Evolutionary conservation across 2,329 filamentous ascomycete genomes (phyloP).

Genomic region (Diaporthe helianthi): DNA sequence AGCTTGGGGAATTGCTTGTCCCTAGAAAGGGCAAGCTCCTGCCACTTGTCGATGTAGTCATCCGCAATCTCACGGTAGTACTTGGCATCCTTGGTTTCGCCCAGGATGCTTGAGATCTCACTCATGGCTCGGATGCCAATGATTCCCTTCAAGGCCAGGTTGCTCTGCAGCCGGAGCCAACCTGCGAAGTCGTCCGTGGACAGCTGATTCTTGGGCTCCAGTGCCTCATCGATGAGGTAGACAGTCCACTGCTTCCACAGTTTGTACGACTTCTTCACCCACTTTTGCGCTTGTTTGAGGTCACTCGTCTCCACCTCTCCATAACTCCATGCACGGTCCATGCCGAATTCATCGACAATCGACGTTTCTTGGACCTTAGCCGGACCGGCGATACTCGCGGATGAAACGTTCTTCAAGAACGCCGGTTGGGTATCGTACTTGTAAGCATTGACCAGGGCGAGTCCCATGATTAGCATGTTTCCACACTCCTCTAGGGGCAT

Average conservation of each 20-base stretch:
- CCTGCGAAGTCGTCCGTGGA: slow-evolving; percentile 82
- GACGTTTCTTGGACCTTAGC: slow-evolving; percentile 29
- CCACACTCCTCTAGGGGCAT: slow-evolving; percentile 80
- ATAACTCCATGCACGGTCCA: slow-evolving; percentile 61
- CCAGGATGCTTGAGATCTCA: slow-evolving; percentile 67
- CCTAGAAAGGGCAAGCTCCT: slow-evolving; percentile 71
- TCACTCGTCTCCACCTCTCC: slow-evolving; percentile 47
- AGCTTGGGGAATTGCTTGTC: slow-evolving; percentile 78
- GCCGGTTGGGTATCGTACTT: slow-evolving; percentile 65
- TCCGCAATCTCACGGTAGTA: slow-evolving; percentile 70
- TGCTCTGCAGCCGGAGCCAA: slow-evolving; percentile 76
- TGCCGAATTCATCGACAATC: slow-evolving; percentile 38
- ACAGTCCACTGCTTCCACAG: slow-evolving; percentile 81
- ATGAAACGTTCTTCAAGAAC: slow-evolving; percentile 46
- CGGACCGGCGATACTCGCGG: slow-evolving; percentile 35
- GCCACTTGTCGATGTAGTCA: slow-evolving; percentile 74
- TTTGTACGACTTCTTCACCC: slow-evolving; percentile 62
- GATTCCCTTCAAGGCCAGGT: slow-evolving; percentile 78
- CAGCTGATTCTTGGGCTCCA: slow-evolving; percentile 75
- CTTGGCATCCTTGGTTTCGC: slow-evolving; percentile 62
- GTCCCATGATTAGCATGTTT: slow-evolving; percentile 79
- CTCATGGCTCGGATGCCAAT: slow-evolving; percentile 81
- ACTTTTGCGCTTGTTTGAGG: slow-evolving; percentile 48
- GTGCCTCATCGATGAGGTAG: slow-evolving; percentile 73
- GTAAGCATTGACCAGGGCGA: slow-evolving; percentile 78